These are phyloP conservation scores for Geranium brycei DNA, from an alignment of 345 rosid species.

Conservation along the genomic window DNA sequence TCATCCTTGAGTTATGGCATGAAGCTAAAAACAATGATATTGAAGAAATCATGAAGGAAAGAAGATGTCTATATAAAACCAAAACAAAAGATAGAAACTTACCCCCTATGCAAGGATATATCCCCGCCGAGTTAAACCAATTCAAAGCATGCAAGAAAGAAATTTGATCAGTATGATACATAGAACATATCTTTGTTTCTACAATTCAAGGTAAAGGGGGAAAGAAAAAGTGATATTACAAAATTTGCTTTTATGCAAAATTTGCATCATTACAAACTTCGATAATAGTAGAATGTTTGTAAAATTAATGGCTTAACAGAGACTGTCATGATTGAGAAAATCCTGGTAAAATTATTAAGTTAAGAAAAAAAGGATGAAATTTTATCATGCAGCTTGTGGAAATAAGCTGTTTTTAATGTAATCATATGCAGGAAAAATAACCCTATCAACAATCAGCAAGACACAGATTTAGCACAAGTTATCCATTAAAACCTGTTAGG, in stretches of 20 bases:
- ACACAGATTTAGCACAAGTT: neutral
- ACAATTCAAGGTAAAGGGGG: neutral
- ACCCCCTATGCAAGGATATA: conserved; percentile 47
- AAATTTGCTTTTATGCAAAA: too few relatives aligned
- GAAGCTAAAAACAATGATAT: conserved; percentile 2
- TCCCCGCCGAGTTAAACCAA: conserved; percentile 9
- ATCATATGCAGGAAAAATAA: neutral
- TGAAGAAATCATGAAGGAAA: conserved; percentile 1
- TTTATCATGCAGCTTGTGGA: neutral
- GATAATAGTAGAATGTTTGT: too few relatives aligned
- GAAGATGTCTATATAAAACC: neutral
- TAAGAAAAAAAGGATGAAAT: neutral
- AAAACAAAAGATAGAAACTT: conserved; percentile 19
- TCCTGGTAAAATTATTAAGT: neutral
- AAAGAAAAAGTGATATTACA: neutral
- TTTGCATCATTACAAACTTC: neutral
- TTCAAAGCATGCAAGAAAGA: conserved; percentile 16
- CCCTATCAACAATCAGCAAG: neutral
- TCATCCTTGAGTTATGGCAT: conserved; percentile 1
- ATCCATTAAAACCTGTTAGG: neutral
- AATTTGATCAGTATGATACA: conserved; percentile 14
- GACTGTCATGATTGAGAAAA: neutral
- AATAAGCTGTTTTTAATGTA: neutral
- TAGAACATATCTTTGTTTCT: neutral
- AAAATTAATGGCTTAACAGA: too few relatives aligned